A percentile compares a stretch with the other conserved stretches of the same genome.
phyloP scores from a whole-genome alignment of 2,329 filamentous ascomycete genomes.

The Annulohypoxylon truncatum region DNA sequence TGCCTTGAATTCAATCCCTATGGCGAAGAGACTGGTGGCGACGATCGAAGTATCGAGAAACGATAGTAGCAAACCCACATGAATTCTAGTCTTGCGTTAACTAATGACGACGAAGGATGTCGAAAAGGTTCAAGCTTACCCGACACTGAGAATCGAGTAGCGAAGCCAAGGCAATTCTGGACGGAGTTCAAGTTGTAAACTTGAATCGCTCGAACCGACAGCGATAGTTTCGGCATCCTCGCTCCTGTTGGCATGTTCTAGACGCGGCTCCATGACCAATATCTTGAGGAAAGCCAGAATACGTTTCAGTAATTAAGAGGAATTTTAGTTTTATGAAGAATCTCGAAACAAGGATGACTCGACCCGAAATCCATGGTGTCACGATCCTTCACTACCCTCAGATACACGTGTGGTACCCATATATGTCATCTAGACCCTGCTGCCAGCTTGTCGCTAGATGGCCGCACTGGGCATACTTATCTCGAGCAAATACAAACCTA shows the following conservation, averaged over 20 bases:
- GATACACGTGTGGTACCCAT: conserved; percentile 25
- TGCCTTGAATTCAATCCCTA: conserved; percentile 62
- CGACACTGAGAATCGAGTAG: conserved; percentile 40
- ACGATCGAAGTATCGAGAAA: conserved; percentile 71
- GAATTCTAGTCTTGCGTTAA: conserved; percentile 54
- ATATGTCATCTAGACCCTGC: conserved; percentile 2
- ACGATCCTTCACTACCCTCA: conserved; percentile 2
- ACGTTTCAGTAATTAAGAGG: background rate
- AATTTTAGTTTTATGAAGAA: conserved; percentile 12
- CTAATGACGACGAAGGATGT: background rate
- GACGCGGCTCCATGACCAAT: conserved; percentile 11
- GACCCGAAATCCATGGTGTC: conserved; percentile 9
- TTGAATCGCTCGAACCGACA: conserved; percentile 14
- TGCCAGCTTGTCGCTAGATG: conserved; percentile 1
- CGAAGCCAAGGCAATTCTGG: conserved; percentile 39
- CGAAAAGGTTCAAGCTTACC: conserved; percentile 33
- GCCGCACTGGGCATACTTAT: conserved; percentile 1
- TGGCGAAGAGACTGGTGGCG: conserved; percentile 67
- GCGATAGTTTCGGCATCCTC: conserved; percentile 20
- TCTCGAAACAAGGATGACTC: conserved; percentile 2
- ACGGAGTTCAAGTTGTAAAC: background rate
- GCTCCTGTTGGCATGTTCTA: conserved; percentile 2
- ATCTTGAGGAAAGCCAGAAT: background rate
- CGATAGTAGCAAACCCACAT: conserved; percentile 66
- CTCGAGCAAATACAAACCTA: conserved; percentile 11